These are phyloP conservation scores for Paecilomyces sp. DNA, from an alignment of 2,329 filamentous ascomycete genomes.

Conservation along the genomic window DNA sequence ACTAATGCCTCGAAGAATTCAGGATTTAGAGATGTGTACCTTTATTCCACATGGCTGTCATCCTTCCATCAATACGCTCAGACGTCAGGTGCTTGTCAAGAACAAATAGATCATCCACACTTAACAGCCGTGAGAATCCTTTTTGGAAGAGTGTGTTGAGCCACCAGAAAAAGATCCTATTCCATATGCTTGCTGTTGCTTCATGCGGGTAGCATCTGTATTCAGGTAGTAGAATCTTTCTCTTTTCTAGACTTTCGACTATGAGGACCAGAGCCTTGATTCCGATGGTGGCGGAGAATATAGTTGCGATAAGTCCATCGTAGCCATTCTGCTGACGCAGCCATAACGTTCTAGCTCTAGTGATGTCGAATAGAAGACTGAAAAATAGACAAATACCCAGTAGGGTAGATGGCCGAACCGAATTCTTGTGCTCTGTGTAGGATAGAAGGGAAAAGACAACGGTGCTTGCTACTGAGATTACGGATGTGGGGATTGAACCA, in stretches of 20 bases:
- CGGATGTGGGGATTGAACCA: slow-evolving; percentile 27
- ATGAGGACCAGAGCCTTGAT: slow-evolving; percentile 38
- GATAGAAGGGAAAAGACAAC: slow-evolving; percentile 34
- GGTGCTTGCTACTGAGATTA: slow-evolving; percentile 19
- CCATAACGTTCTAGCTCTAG: slow-evolving; percentile 39
- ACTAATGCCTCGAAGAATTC: too few relatives aligned
- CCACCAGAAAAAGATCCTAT: slow-evolving; percentile 14
- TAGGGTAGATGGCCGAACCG: slow-evolving; percentile 41
- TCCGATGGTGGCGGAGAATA: slow-evolving; percentile 35
- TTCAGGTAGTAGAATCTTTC: slow-evolving; percentile 39
- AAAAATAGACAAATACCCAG: slow-evolving; percentile 41
- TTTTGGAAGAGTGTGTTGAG: slow-evolving; percentile 10
- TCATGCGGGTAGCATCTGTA: slow-evolving; percentile 6
- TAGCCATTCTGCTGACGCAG: slow-evolving; percentile 20
- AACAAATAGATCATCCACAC: slow-evolving; percentile 5
- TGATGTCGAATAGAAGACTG: slow-evolving; percentile 40
- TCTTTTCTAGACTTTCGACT: slow-evolving; percentile 41
- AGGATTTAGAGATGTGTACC: slow-evolving; percentile 17
- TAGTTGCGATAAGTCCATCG: slow-evolving; percentile 28
- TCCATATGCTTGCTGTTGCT: slow-evolving; percentile 20
- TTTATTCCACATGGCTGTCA: slow-evolving; percentile 35
- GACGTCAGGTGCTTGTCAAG: slow-evolving; percentile 41
- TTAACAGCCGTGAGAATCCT: slow-evolving; percentile 23
- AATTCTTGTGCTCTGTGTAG: slow-evolving; percentile 41
- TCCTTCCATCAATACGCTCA: slow-evolving; percentile 28